Conservation (phyloP, 225 moss, liverwort and hornwort species). For the Bryoerythrophyllum caledonicum region DNA sequence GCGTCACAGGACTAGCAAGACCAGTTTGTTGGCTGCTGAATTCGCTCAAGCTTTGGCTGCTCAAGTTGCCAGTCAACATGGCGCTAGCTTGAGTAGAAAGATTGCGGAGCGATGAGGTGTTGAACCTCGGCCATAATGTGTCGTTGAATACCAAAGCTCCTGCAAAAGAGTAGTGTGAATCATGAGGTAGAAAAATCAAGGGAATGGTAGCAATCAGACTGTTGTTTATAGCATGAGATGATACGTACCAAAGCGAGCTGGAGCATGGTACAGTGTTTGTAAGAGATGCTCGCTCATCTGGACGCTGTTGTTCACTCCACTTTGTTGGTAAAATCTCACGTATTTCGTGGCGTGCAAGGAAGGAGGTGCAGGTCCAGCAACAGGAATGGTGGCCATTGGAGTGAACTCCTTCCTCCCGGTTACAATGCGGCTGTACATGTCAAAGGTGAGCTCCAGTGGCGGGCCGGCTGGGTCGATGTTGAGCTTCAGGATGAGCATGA, state of each 20-base stretch:
- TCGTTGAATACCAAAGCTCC: constrained; percentile 87
- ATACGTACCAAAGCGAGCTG: constrained; percentile 85
- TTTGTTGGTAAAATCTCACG: constrained; percentile 46
- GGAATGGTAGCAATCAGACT: no score
- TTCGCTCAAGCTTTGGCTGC: constrained; percentile 33
- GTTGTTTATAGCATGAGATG: no score
- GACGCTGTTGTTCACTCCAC: constrained; percentile 60
- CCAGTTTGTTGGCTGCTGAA: constrained; percentile 32
- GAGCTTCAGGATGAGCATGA: constrained; percentile 86
- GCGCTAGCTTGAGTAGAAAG: constrained; percentile 39
- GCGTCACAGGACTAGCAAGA: constrained; percentile 58
- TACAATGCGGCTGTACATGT: constrained; percentile 58
- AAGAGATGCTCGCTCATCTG: constrained; percentile 80
- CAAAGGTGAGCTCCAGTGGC: constrained; percentile 55
- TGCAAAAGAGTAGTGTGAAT: constrained; percentile 21
- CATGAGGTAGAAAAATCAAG: no score
- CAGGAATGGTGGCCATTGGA: constrained; percentile 44
- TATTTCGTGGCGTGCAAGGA: constrained; percentile 39
- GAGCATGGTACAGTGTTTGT: constrained; percentile 38
- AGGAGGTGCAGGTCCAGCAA: constrained; percentile 51
- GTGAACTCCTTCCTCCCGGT: constrained; percentile 31
- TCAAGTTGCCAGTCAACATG: constrained; percentile 35
- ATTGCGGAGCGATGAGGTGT: constrained; percentile 44
- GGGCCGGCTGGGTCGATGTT: constrained; percentile 90
- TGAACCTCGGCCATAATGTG: constrained; percentile 63